A percentile compares a stretch with the other conserved stretches of the same genome.
Evolutionary conservation across 192 early-diverging fungal species (phyloP).

Genomic region (Jimgerdemannia lactiflua): DNA sequence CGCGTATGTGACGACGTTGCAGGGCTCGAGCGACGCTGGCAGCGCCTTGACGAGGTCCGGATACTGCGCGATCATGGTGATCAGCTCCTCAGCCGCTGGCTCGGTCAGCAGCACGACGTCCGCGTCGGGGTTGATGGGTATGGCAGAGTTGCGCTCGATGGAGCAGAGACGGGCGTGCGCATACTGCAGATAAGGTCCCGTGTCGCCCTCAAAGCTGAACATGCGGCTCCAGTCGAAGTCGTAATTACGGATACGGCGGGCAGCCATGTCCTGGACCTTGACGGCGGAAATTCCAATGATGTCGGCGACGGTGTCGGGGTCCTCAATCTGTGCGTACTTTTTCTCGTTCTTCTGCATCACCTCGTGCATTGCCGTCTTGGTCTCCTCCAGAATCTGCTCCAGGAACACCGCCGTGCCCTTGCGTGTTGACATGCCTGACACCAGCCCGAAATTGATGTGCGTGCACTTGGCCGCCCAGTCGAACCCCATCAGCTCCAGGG

Average conservation of each 20-base stretch:
- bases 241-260: constrained; percentile 93
- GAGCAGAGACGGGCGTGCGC: constrained; percentile 97
- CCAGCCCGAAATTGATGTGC: constrained; percentile 95
- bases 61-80: constrained; percentile 77
- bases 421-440: constrained; percentile 94
- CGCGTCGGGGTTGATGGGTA: constrained; percentile 56
- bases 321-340: constrained; percentile 81
- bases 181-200: constrained; percentile 99
- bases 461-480: constrained; percentile 81
- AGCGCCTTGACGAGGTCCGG: constrained; percentile 81
- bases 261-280: constrained; percentile 88
- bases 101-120: constrained; percentile 73
- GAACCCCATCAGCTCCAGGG: constrained; percentile 75
- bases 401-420: constrained; percentile 95
- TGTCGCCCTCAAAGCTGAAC: constrained; percentile 96
- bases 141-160: constrained; percentile 79
- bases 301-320: constrained; percentile 82
- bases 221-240: constrained; percentile 90
- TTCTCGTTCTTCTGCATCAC: constrained; percentile 88
- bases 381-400: constrained; percentile 88
- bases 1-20: constrained; percentile 80
- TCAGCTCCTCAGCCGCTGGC: constrained; percentile 62
- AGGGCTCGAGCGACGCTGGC: constrained; percentile 72
- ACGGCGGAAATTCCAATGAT: constrained; percentile 91
- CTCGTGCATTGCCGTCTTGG: constrained; percentile 85